phyloP scores from a whole-genome alignment of 352 stramenopile genomes.

The Phytophthora pseudosyringae region DNA sequence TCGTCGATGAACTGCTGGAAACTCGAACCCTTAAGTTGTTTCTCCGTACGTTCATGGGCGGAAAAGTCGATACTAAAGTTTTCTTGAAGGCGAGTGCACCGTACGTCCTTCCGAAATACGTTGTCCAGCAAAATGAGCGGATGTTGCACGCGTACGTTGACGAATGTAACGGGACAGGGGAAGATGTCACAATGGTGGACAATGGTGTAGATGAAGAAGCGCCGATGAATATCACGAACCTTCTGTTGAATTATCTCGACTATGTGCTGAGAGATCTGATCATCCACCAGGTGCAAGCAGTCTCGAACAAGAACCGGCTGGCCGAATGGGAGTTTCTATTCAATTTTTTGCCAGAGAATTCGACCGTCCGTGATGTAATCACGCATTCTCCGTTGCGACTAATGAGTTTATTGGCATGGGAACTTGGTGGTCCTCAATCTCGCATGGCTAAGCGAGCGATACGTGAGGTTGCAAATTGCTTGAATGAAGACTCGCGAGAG shows the following conservation, averaged over 20 bases:
- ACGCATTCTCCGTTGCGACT: constrained; percentile 55
- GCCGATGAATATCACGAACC: constrained; percentile 41
- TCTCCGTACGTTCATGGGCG: constrained; percentile 61
- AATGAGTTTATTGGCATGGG: constrained; percentile 70
- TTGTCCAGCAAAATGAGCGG: constrained; percentile 62
- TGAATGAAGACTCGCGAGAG: constrained; percentile 40
- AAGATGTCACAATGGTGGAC: constrained; percentile 34
- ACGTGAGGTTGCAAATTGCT: constrained; percentile 54
- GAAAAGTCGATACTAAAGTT: constrained; percentile 41
- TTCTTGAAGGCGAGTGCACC: constrained; percentile 60
- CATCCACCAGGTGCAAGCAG: constrained; percentile 62
- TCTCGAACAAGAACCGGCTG: constrained; percentile 55
- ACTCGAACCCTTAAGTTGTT: constrained; percentile 52
- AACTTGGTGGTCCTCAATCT: constrained; percentile 61
- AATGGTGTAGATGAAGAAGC: constrained; percentile 24
- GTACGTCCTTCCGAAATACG: constrained; percentile 65
- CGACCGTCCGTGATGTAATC: constrained; percentile 66
- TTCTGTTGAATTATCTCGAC: constrained; percentile 59
- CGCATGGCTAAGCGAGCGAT: constrained; percentile 65
- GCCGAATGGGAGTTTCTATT: constrained; percentile 80
- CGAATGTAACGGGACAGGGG: constrained; percentile 36
- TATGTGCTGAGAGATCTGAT: constrained; percentile 69
- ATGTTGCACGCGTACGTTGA: constrained; percentile 56
- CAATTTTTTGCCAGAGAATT: constrained; percentile 68
- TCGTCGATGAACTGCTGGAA: constrained; percentile 64